These are phyloP conservation scores for Pulveroboletus sp. DNA, from an alignment of 768 basidiomycete genomes.

Conservation along the genomic window DNA sequence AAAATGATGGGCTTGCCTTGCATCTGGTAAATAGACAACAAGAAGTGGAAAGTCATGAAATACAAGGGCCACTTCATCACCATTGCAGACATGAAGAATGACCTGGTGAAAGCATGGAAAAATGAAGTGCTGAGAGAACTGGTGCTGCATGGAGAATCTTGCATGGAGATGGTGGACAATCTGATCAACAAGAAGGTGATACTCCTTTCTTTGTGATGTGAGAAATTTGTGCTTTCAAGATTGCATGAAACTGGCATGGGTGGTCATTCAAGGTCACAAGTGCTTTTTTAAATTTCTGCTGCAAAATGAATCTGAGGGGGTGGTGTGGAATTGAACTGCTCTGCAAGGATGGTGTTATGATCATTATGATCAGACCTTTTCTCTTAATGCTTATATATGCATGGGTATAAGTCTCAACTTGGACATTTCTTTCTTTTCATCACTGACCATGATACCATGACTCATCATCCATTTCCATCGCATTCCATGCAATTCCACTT, in stretches of 20 bases:
- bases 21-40: conserved; percentile 6
- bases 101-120: conserved; percentile 1
- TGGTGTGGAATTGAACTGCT: neutral
- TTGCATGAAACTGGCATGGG: rapidly evolving
- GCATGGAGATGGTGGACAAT: conserved; percentile 18
- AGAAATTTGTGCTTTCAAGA: neutral
- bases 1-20: neutral
- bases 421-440: no score
- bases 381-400: no score
- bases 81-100: neutral
- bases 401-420: no score
- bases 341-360: conserved; percentile 1
- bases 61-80: neutral
- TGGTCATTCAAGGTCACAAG: rapidly evolving
- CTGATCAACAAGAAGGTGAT: conserved; percentile 4
- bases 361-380: no score
- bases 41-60: neutral
- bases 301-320: rapidly evolving
- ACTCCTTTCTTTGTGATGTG: conserved; percentile 1
- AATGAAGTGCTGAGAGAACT: no score
- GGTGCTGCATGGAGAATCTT: no score
- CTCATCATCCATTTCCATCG: no score
- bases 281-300: neutral
- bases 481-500: no score
- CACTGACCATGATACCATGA: no score